These are phyloP conservation scores for Magnusiomyces sp. DNA, from an alignment of 1,139 yeast genomes.

Conservation along the genomic window DNA sequence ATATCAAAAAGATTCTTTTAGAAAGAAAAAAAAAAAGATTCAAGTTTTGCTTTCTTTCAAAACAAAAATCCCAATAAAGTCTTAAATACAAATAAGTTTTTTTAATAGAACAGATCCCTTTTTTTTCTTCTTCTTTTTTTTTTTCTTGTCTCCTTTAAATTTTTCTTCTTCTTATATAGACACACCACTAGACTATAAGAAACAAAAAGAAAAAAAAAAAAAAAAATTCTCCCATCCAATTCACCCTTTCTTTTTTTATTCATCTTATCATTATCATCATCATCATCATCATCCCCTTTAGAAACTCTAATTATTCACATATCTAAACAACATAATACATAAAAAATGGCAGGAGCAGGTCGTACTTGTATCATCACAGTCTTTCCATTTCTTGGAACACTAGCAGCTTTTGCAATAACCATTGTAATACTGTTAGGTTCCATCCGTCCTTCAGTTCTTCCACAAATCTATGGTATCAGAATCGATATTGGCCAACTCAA, in stretches of 20 bases:
- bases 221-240: too few relatives aligned
- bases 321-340: too few relatives aligned
- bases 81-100: too few relatives aligned
- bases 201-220: too few relatives aligned
- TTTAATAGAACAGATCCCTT: too few relatives aligned
- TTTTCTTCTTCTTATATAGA: slow-evolving; percentile 2
- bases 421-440: slow-evolving; percentile 38
- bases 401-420: slow-evolving; percentile 35
- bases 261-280: too few relatives aligned
- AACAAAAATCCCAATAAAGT: neutral
- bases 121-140: slow-evolving; percentile 3
- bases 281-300: too few relatives aligned
- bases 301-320: too few relatives aligned
- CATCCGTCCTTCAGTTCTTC: slow-evolving; percentile 30
- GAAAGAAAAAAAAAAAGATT: neutral
- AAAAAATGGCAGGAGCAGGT: too few relatives aligned
- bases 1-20: too few relatives aligned
- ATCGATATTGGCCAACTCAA: slow-evolving; percentile 32
- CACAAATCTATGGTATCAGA: slow-evolving; percentile 37
- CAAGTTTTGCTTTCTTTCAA: slow-evolving; percentile 1
- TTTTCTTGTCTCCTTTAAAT: slow-evolving; percentile 4
- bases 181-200: neutral
- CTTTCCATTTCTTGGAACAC: slow-evolving; percentile 35
- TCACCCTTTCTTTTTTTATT: too few relatives aligned
- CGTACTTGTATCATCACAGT: slow-evolving; percentile 29